Evolutionary conservation across 2,329 filamentous ascomycete genomes (phyloP), one percentile per base, ranked within the genome.

Genomic region (Apiospora aurea): DNA sequence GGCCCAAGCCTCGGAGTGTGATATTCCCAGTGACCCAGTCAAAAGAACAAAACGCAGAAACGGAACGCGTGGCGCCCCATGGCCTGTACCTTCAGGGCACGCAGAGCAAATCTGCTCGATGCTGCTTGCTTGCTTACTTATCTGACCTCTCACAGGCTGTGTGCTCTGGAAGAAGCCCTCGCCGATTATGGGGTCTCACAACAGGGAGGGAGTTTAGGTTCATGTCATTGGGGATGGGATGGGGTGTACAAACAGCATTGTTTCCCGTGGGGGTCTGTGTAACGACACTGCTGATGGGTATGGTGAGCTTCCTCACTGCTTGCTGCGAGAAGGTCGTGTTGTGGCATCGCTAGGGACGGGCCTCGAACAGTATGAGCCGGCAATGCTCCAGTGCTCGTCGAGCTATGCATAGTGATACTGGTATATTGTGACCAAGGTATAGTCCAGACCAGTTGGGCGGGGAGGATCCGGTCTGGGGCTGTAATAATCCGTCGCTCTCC

Each of bases 41-140:
- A 6, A 21, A 34, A 26, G 53, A 21, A 61, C 16, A 10, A 61
- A 61, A 34, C 26, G 29, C 34, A 61, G 53, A n/a, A n/a, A 38
- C 29, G 29, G 53, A 61, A 61, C 53, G 53, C 53, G 53, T 61
- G 53, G 53, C 53, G 29, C 53, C 51, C 51, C 53, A 41, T 38
- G 29, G 53, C 18, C 53, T 11, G 16, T 61, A n/a, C 29, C 29
- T 38, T 8, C 18, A 21, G 18, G 18, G 18, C 7, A 47, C 46
- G 18, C 7, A 8, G n/a, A 47, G 46, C 41, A 43, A 13, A 47
- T n/a, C 6, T 21, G 46, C 21, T 21, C 46, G 18, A 47, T 53
- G 49, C 21, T 53, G 24, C 49, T 53, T 4, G 41, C 41, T 43
- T 38, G 34, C 34, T 38, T 43, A 24, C 34, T 38, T 43, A 13